These are phyloP conservation scores for Diaporthe amygdali DNA, from an alignment of 2,329 filamentous ascomycete genomes.

Conservation along the genomic window DNA sequence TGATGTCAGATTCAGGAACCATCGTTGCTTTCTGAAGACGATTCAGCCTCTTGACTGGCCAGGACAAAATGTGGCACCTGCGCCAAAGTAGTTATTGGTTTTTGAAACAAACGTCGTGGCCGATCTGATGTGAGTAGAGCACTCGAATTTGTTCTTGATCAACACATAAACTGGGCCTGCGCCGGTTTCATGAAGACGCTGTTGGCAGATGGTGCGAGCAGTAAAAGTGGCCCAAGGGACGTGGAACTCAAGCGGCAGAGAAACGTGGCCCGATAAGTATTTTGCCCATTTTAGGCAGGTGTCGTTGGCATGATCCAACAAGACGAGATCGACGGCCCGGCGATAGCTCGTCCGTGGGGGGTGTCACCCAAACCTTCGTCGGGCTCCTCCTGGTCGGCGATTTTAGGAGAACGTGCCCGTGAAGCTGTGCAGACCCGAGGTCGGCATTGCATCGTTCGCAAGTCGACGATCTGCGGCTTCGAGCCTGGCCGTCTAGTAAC, in stretches of 20 bases:
- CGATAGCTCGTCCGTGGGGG: not conserved
- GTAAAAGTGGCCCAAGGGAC: not conserved
- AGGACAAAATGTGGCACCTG: not conserved
- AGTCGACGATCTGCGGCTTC: not conserved
- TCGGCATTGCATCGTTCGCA: not conserved
- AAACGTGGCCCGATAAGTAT: not conserved
- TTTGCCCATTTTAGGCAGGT: not conserved
- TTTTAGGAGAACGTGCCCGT: not conserved
- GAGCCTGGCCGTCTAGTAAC: not conserved
- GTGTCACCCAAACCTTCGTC: not conserved
- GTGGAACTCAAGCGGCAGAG: not conserved
- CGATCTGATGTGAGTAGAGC: not conserved
- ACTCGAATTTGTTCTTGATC: not conserved
- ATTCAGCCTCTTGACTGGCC: no score
- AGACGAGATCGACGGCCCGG: constrained; percentile 3
- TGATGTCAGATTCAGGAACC: not conserved
- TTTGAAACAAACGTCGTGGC: not conserved
- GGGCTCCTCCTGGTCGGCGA: not conserved
- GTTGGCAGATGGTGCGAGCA: not conserved
- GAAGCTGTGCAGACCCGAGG: not conserved
- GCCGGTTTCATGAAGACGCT: not conserved
- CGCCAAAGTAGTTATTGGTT: not conserved
- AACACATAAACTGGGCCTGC: not conserved
- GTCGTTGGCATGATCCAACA: not conserved
- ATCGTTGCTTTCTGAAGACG: not conserved